A percentile compares a stretch with the other conserved stretches of the same genome.
Evolutionary conservation across 2,329 filamentous ascomycete species (phyloP).

Genomic region (Stemphylium beticola): DNA sequence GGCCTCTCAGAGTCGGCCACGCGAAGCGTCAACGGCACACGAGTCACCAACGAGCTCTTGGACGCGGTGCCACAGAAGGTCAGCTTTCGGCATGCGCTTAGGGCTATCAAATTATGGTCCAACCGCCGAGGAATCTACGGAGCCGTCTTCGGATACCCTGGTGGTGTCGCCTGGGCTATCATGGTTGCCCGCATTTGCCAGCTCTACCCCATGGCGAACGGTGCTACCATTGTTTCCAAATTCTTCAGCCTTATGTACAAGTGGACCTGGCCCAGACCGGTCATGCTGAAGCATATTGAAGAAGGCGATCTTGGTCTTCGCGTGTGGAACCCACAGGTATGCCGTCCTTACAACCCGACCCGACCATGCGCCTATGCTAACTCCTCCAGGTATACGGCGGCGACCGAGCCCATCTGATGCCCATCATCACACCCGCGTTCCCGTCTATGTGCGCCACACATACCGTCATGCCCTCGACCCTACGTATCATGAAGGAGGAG

Average conservation of each 20-base stretch:
- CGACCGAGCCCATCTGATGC: constrained; percentile 91
- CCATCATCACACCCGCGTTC: constrained; percentile 96
- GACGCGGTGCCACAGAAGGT: constrained; percentile 86
- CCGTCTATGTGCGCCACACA: constrained; percentile 98
- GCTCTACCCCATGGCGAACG: constrained; percentile 90
- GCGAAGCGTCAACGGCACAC: constrained; percentile 88
- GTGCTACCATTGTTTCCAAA: constrained; percentile 86
- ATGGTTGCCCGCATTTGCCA: constrained; percentile 95
- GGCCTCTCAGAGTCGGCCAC: constrained; percentile 87
- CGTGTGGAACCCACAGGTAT: constrained; percentile 92
- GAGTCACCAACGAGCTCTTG: constrained; percentile 92
- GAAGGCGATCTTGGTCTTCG: constrained; percentile 79
- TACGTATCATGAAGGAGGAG: constrained; percentile 82
- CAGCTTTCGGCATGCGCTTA: constrained; percentile 85
- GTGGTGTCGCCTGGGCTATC: constrained; percentile 98
- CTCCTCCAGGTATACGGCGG: constrained; percentile 71
- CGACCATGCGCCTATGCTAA: constrained; percentile 21
- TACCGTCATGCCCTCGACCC: constrained; percentile 87
- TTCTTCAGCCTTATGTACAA: constrained; percentile 91
- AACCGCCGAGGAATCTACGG: constrained; percentile 91
- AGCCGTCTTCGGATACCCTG: constrained; percentile 95
- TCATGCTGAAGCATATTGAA: constrained; percentile 87
- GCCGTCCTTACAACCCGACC: not conserved
- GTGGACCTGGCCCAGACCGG: constrained; percentile 95
- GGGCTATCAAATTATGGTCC: constrained; percentile 96